Conservation (phyloP, 2,329 filamentous ascomycete species). For the Pseudogymnoascus sp. region DNA sequence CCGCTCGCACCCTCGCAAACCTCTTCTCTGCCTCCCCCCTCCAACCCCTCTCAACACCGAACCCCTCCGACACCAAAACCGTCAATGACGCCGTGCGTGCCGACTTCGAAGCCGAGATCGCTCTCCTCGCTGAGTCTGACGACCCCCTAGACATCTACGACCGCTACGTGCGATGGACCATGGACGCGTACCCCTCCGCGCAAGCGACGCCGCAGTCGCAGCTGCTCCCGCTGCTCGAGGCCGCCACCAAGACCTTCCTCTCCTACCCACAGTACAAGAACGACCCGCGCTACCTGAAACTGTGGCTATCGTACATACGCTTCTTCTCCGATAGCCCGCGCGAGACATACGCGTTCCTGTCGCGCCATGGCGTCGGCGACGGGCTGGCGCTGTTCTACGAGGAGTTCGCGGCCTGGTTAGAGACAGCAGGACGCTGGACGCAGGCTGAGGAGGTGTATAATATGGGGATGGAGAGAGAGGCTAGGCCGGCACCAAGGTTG, state of each 20-base stretch:
- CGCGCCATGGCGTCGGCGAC: conserved; percentile 82
- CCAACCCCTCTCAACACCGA: conserved; percentile 53
- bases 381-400: conserved; percentile 88
- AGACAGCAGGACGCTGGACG: conserved; percentile 72
- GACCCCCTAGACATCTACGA: conserved; percentile 95
- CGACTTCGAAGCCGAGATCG: conserved; percentile 80
- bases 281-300: conserved; percentile 83
- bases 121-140: conserved; percentile 74
- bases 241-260: conserved; percentile 85
- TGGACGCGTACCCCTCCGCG: conserved; percentile 89
- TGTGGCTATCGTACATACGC: conserved; percentile 92
- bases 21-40: conserved; percentile 64
- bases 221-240: conserved; percentile 79
- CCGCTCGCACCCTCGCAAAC: conserved; percentile 79
- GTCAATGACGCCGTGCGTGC: conserved; percentile 72
- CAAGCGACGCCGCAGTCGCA: conserved; percentile 90
- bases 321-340: conserved; percentile 90
- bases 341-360: conserved; percentile 86
- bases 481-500: conserved; percentile 72
- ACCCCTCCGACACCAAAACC: conserved; percentile 65
- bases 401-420: conserved; percentile 90
- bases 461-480: conserved; percentile 81
- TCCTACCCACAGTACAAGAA: conserved; percentile 86
- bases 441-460: conserved; percentile 94
- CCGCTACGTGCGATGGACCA: conserved; percentile 93